These are phyloP conservation scores for Cavenderia fasciculata DNA, from an alignment of 78 protist species.

Conservation along the genomic window DNA sequence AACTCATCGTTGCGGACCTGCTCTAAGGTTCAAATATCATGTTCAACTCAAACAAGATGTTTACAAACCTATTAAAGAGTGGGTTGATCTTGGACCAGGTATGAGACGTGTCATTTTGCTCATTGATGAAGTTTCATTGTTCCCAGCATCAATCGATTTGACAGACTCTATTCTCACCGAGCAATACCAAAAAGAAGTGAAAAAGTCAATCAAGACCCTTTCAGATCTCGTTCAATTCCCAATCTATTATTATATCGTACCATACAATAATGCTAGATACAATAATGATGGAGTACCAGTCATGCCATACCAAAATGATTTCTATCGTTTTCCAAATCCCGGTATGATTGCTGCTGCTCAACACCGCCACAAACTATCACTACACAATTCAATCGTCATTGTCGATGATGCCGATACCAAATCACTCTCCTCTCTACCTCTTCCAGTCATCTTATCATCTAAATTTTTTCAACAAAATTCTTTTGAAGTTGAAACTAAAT, in stretches of 20 bases:
- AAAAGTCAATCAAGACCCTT: not conserved
- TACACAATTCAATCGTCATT: constrained; percentile 20
- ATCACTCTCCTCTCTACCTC: constrained; percentile 2
- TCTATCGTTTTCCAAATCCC: constrained; percentile 59
- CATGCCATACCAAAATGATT: constrained; percentile 14
- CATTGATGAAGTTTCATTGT: constrained; percentile 49
- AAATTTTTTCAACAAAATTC: constrained; percentile 33
- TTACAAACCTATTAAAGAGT: constrained; percentile 21
- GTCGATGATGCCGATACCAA: constrained; percentile 48
- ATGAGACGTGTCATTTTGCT: constrained; percentile 12
- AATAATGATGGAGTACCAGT: too few species aligned
- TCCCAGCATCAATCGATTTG: constrained; percentile 23
- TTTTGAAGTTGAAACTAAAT: constrained; percentile 10
- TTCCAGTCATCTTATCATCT: constrained; percentile 6
- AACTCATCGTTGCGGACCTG: not conserved
- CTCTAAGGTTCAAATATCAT: constrained; percentile 2
- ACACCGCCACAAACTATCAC: constrained; percentile 30
- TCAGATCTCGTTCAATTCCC: constrained; percentile 17
- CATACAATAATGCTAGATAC: too few species aligned
- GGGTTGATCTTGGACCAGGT: not conserved
- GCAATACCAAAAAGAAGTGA: not conserved
- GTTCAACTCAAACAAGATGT: not conserved
- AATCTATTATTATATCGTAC: constrained; percentile 27
- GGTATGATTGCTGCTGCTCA: constrained; percentile 66
- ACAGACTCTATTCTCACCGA: not conserved